Conservation (phyloP, 2,329 filamentous ascomycete species). For the Didymella arachidicola region DNA sequence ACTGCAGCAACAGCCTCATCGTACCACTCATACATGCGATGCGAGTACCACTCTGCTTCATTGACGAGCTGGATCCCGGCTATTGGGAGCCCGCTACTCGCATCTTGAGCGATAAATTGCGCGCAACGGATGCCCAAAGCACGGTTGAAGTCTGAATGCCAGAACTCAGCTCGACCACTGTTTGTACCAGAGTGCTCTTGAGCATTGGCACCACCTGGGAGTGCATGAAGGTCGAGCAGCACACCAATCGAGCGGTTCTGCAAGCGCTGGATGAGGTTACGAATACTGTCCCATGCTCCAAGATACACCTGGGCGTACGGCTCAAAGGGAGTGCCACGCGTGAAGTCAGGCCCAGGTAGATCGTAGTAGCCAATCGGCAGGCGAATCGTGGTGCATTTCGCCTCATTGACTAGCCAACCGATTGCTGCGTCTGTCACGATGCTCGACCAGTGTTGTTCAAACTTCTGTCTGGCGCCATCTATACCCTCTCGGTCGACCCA, state of each 20-base stretch:
- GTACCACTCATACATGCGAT: conserved; percentile 66
- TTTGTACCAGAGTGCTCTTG: conserved; percentile 65
- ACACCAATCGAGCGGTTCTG: conserved; percentile 61
- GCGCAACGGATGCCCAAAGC: conserved; percentile 58
- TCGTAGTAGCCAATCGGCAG: conserved; percentile 68
- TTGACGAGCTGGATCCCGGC: conserved; percentile 67
- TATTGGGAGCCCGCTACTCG: conserved; percentile 54
- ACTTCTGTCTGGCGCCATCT: conserved; percentile 58
- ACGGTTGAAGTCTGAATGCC: conserved; percentile 55
- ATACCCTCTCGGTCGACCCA: conserved; percentile 58
- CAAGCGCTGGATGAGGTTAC: conserved; percentile 57
- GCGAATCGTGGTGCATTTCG: conserved; percentile 65
- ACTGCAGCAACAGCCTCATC: conserved; percentile 59
- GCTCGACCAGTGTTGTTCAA: conserved; percentile 62
- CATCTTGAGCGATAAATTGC: conserved; percentile 60
- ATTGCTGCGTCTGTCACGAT: conserved; percentile 62
- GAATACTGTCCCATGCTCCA: conserved; percentile 62
- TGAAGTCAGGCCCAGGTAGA: conserved; percentile 59
- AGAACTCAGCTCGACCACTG: conserved; percentile 60
- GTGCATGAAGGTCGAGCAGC: conserved; percentile 65
- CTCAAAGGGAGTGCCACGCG: conserved; percentile 61
- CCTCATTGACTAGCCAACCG: conserved; percentile 60
- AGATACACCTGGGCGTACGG: conserved; percentile 58
- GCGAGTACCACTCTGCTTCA: conserved; percentile 60
- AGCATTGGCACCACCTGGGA: conserved; percentile 65